These are phyloP conservation scores for Ceriops zippeliana DNA, from an alignment of 345 rosid genomes.

Conservation along the genomic window DNA sequence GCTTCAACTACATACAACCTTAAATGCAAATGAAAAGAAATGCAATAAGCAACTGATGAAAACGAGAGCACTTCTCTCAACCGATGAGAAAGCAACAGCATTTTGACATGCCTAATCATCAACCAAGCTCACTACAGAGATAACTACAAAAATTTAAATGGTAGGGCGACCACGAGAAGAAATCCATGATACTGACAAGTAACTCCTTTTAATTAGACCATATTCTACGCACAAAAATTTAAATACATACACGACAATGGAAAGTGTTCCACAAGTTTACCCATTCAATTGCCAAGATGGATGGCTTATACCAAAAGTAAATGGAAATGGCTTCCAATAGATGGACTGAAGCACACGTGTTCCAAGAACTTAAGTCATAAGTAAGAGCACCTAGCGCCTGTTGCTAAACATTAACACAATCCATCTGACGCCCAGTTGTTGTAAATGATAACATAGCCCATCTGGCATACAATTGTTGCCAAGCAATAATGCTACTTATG, in stretches of 20 bases:
- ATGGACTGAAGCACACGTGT: not conserved
- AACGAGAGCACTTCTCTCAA: not conserved
- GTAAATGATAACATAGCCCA: no score
- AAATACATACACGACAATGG: not conserved
- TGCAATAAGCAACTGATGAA: not conserved
- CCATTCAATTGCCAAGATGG: not conserved
- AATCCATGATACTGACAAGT: not conserved
- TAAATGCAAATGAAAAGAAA: not conserved
- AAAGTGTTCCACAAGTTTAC: not conserved
- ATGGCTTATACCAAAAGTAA: not conserved
- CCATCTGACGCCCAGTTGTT: no score
- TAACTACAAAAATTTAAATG: no score
- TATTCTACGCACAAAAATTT: not conserved
- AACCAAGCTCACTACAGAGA: not conserved
- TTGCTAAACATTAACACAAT: no score
- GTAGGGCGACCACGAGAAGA: no score
- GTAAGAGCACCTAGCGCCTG: no score
- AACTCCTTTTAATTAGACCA: not conserved
- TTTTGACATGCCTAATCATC: not conserved
- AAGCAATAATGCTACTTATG: not conserved
- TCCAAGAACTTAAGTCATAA: no score
- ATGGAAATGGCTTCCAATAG: not conserved
- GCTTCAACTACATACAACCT: not conserved
- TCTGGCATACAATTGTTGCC: not conserved
- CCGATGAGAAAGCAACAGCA: not conserved